Evolutionary conservation across 139 green algal genomes (phyloP).

Genomic region (Spirogloea muscicola): DNA sequence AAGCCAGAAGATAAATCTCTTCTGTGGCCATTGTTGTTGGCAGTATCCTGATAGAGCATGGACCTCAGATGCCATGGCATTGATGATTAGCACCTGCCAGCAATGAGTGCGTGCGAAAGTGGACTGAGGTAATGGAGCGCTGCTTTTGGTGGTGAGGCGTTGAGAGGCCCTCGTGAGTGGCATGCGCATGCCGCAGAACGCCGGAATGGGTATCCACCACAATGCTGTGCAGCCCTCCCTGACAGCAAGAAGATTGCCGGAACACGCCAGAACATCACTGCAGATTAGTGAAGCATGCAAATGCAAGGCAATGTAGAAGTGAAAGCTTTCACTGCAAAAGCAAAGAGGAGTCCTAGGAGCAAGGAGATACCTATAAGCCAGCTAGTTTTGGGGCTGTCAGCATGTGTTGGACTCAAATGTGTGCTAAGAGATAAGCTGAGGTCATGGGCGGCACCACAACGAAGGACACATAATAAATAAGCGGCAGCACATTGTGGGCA

Average conservation of each 20-base stretch:
- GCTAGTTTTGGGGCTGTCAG: background rate
- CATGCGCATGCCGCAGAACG: background rate
- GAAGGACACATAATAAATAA: background rate
- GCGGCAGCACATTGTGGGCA: background rate
- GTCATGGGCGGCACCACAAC: background rate
- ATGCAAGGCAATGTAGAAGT: no score
- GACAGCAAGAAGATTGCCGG: background rate
- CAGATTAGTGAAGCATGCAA: no score
- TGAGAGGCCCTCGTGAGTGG: background rate
- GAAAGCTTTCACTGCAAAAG: no score
- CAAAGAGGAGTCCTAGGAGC: no score
- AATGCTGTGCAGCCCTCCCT: constrained; percentile 27
- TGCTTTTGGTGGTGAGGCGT: background rate
- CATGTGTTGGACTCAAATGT: no score
- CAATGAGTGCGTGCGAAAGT: constrained; percentile 3
- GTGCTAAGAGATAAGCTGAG: no score
- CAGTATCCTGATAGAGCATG: no score
- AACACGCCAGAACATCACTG: background rate
- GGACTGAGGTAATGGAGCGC: background rate
- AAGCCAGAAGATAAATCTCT: no score
- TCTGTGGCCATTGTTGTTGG: no score
- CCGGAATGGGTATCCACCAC: constrained; percentile 11
- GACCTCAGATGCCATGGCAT: no score
- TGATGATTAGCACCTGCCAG: no score
- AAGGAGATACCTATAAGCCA: no score